Evolutionary conservation across 306 rosid genomes (phyloP).

Genomic region (Vicia sativa): DNA sequence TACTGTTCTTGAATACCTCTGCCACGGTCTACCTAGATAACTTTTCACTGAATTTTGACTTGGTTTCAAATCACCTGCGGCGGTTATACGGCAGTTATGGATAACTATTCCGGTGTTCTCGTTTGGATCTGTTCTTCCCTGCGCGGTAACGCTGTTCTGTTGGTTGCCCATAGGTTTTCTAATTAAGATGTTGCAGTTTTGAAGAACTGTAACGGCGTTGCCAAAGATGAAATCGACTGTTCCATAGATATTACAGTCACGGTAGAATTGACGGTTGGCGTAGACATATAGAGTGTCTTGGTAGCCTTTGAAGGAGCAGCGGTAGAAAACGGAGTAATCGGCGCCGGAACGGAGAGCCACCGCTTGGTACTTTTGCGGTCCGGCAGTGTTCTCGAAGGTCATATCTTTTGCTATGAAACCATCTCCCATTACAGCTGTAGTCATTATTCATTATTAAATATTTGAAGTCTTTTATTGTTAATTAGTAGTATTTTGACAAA

Average conservation of each 20-base stretch:
- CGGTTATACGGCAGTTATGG: conserved; percentile 52
- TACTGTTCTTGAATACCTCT: conserved; percentile 68
- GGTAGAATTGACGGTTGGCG: conserved; percentile 55
- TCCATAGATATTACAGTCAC: no score
- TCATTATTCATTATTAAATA: no score
- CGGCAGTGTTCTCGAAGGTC: conserved; percentile 86
- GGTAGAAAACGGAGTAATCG: conserved; percentile 44
- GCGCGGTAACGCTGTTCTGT: conserved; percentile 63
- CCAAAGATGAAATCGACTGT: conserved; percentile 70
- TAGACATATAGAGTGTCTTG: conserved; percentile 78
- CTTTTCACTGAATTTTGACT: conserved; percentile 13
- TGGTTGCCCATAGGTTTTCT: conserved; percentile 58
- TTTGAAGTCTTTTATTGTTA: no score
- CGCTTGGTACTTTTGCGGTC: conserved; percentile 72
- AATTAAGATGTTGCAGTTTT: conserved; percentile 63
- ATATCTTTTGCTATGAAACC: conserved; percentile 78
- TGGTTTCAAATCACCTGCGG: conserved; percentile 46
- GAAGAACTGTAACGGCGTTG: conserved; percentile 55
- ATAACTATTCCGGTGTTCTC: conserved; percentile 71
- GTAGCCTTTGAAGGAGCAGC: conserved; percentile 77
- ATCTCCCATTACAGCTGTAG: conserved; percentile 58
- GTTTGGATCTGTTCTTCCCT: conserved; percentile 24
- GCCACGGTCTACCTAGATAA: conserved; percentile 78
- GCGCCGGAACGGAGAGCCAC: conserved; percentile 63
- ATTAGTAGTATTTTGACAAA: background rate